Percentiles rank a stretch among this genome's conserved stretches.
Evolutionary conservation across 176 grass and related monocot species (phyloP).

Genomic region (Rhynchospora breviuscula): DNA sequence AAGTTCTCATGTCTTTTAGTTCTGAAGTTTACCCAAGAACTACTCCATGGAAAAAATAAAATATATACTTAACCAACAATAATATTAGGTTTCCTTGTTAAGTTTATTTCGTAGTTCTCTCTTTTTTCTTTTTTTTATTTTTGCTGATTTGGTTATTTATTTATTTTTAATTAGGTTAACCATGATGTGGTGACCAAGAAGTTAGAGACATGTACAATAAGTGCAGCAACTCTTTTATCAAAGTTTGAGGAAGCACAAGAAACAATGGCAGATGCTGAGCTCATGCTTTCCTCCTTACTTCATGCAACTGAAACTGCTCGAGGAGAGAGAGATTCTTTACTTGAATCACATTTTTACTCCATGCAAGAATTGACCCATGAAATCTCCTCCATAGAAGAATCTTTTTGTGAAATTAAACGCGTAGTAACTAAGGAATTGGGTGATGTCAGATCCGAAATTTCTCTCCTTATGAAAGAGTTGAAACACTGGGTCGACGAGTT

Average conservation of each 20-base stretch:
- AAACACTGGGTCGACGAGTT: constrained; percentile 48
- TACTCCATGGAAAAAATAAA: not conserved
- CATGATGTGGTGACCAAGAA: not conserved
- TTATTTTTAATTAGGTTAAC: constrained; percentile 1
- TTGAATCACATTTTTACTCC: constrained; percentile 35
- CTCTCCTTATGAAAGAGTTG: constrained; percentile 52
- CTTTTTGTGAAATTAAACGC: constrained; percentile 52
- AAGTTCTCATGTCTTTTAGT: not conserved
- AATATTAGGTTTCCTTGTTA: not conserved
- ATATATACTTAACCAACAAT: not conserved
- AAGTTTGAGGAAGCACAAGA: constrained; percentile 78
- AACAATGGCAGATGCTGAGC: constrained; percentile 79
- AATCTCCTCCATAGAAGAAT: constrained; percentile 36
- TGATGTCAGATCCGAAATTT: constrained; percentile 44
- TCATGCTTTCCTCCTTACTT: constrained; percentile 50
- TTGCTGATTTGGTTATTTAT: not conserved
- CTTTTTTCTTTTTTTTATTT: not conserved
- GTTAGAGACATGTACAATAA: not conserved
- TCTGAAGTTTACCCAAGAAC: not conserved
- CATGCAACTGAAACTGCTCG: constrained; percentile 59
- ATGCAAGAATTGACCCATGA: constrained; percentile 38
- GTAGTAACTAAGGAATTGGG: constrained; percentile 37
- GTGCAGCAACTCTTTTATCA: constrained; percentile 30
- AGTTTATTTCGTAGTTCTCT: not conserved
- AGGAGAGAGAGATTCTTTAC: constrained; percentile 49